These are phyloP conservation scores for Cryptococcus sp. DNA, from an alignment of 1,284 basidiomycete species.

Conservation along the genomic window DNA sequence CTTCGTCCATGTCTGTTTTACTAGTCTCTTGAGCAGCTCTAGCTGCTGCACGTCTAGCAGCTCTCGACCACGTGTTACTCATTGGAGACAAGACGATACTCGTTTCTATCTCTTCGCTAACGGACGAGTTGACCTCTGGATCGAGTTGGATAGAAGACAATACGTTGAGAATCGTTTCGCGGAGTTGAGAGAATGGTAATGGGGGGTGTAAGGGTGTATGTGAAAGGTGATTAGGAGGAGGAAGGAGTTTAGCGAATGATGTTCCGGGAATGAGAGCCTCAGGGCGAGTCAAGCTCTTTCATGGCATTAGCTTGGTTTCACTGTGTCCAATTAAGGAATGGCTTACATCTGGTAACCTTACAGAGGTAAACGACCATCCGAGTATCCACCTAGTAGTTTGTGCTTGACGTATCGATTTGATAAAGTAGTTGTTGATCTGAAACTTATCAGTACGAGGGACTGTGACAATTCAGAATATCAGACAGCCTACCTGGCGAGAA, in stretches of 20 bases:
- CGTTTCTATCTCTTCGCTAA: neutral
- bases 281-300: constrained; percentile 20
- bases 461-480: neutral
- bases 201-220: constrained; percentile 33
- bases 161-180: constrained; percentile 13
- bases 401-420: constrained; percentile 77
- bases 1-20: constrained; percentile 4
- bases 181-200: constrained; percentile 43
- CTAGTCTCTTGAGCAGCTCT: constrained; percentile 24
- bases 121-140: neutral
- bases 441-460: neutral
- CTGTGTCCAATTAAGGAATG: neutral
- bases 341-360: constrained; percentile 70
- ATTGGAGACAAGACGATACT: constrained; percentile 50
- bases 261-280: constrained; percentile 45
- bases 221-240: constrained; percentile 43
- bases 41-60: constrained; percentile 54
- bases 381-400: constrained; percentile 83
- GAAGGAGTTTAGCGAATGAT: constrained; percentile 54
- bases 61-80: constrained; percentile 68
- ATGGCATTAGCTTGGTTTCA: neutral
- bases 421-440: constrained; percentile 76
- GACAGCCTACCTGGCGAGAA: constrained; percentile 51
- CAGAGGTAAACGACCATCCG: constrained; percentile 69
- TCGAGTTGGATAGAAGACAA: constrained; percentile 9